Evolutionary conservation across 176 grass and related monocot species (phyloP), one percentile per base, ranked within the genome.

Genomic region (Chloris gayana): DNA sequence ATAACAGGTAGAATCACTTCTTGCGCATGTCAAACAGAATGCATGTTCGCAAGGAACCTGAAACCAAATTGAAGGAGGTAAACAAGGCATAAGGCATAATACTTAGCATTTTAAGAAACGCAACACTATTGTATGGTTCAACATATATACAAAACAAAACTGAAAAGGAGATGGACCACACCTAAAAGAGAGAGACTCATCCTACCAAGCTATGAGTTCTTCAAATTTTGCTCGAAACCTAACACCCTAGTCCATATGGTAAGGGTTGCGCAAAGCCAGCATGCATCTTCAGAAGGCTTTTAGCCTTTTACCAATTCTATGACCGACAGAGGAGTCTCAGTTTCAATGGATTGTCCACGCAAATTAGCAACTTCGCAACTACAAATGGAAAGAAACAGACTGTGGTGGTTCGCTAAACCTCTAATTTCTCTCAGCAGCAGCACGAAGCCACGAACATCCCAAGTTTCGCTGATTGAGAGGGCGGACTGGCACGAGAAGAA

Each of bases 1-100:
- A 83, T 93, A 95, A 77, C 97, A 99, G 76, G 88, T 95, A 80
- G 90, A 89, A 88, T 95, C 97, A 77, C 88, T 95, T 85, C 96
- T 92, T 82, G 92, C 92, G 84, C 96, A 99, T 31, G 90, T 73
- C 69, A 99, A 83, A 93, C 97, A 99, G 82, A 95, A 95, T 42
- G 90, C 96, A 88, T 99, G 97, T 24, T 95, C 90, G 56, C 96
- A 99, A 35, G 93, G 93, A 67, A 92, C 83, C 93, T 97, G 86
- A 29, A 88, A 84, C 9, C 44, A 51, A 87, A 26, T 80, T 30
- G 30, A 74, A 54, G 19, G 18, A 71, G 63, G 14, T 64, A 32
- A 31, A 64, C 58, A 32, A 64, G 14, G 63, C 18, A 88, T 35
- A 57, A 13, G 66, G 30, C 61, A 84, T 45, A 10, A 67, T 14